Evolutionary conservation across 1,139 yeast species (phyloP).

Genomic region (Starmera stellimalicola): DNA sequence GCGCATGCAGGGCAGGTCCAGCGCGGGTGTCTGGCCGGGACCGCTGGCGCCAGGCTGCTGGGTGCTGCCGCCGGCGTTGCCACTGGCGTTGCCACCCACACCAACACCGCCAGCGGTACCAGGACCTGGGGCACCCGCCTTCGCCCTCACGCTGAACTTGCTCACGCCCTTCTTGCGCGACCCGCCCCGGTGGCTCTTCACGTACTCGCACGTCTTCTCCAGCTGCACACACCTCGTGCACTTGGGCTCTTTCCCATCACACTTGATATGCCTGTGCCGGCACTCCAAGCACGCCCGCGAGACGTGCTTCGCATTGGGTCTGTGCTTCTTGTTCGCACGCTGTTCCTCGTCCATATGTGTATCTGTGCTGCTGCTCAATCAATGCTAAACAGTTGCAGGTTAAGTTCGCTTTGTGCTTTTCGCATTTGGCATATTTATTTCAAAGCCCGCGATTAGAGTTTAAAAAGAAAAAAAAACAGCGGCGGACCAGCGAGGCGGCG

Average conservation of each 20-base stretch:
- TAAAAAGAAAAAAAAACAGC: too few relatives aligned
- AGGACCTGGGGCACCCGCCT: background rate
- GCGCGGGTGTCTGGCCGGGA: background rate
- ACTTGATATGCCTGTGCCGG: constrained; percentile 37
- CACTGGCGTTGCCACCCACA: background rate
- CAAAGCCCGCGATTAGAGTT: background rate
- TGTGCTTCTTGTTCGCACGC: background rate
- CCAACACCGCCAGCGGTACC: background rate
- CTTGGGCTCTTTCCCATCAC: constrained; percentile 37
- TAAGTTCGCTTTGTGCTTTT: background rate
- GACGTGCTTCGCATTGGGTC: constrained; percentile 25
- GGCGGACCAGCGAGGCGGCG: too few relatives aligned
- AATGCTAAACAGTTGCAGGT: too few relatives aligned
- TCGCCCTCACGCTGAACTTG: constrained; percentile 9
- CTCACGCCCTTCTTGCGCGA: constrained; percentile 37
- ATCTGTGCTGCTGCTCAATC: too few relatives aligned
- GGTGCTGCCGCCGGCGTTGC: background rate
- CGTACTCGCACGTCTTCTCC: constrained; percentile 31
- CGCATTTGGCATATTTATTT: background rate
- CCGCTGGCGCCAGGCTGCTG: background rate
- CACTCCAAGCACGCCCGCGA: constrained; percentile 41
- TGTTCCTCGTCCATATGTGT: background rate
- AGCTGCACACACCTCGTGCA: constrained; percentile 31
- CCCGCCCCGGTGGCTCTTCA: constrained; percentile 42
- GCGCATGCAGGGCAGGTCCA: constrained; percentile 13